Evolutionary conservation across 2,329 filamentous ascomycete species (phyloP).

Genomic region (Microsporum audouinii): DNA sequence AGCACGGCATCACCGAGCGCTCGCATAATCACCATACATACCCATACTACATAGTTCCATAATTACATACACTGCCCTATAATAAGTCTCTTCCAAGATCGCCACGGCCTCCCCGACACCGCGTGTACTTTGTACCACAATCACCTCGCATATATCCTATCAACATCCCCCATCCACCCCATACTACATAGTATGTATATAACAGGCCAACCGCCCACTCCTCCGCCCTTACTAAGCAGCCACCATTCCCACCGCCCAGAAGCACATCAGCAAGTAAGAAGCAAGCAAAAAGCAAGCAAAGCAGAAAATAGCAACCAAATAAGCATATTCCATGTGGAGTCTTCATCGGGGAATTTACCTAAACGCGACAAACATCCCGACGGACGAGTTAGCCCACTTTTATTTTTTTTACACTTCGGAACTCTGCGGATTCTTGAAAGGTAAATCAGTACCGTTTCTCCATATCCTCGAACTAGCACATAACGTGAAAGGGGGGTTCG

Average conservation of each 20-base stretch:
- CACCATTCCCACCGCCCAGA: not conserved
- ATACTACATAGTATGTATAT: too few relatives aligned
- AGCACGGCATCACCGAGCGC: not conserved
- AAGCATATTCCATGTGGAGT: not conserved
- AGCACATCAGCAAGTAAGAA: not conserved
- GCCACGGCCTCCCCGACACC: not conserved
- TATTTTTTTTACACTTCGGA: not conserved
- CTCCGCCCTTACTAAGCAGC: not conserved
- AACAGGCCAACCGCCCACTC: too few relatives aligned
- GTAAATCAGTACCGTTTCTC: not conserved
- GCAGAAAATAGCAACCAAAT: not conserved
- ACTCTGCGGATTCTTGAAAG: not conserved
- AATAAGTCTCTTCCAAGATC: not conserved
- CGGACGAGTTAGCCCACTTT: not conserved
- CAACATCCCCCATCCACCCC: too few relatives aligned
- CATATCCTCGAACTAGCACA: not conserved
- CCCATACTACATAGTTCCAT: not conserved
- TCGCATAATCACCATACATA: not conserved
- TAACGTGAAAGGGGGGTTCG: not conserved
- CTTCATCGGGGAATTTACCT: not conserved
- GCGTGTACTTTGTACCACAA: not conserved
- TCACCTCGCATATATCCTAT: too few relatives aligned
- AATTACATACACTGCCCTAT: not conserved
- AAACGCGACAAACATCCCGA: not conserved
- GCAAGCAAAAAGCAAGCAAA: not conserved